Percentiles rank a stretch among this genome's conserved stretches.
Evolutionary conservation across 306 rosid genomes (phyloP).

Genomic region (Trichosanthes cucumerina): DNA sequence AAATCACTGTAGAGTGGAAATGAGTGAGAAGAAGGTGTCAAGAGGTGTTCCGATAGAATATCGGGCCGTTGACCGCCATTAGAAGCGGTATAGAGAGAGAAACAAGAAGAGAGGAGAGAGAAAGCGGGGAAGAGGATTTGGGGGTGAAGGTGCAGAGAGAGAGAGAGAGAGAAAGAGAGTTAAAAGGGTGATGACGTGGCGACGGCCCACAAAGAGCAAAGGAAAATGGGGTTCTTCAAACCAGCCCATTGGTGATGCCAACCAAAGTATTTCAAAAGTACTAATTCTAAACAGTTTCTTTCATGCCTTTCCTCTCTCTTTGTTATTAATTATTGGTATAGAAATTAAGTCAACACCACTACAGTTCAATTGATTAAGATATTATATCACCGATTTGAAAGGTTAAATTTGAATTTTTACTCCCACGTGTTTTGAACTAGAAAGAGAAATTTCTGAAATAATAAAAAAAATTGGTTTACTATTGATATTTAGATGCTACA

Average conservation of each 20-base stretch:
- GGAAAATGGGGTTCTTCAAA: not conserved
- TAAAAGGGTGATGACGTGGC: slow-evolving; percentile 4
- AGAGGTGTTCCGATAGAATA: slow-evolving; percentile 1
- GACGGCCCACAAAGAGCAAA: not conserved
- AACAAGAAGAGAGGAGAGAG: not conserved
- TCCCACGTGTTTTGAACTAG: too few relatives aligned
- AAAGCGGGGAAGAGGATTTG: not conserved
- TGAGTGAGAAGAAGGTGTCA: not conserved
- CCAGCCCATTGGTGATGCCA: slow-evolving; percentile 10
- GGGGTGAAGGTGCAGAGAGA: not conserved
- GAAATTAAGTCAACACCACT: too few relatives aligned
- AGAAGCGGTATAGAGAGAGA: slow-evolving; percentile 8
- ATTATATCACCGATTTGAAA: too few relatives aligned
- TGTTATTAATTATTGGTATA: too few relatives aligned
- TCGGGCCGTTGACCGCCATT: slow-evolving; percentile 49
- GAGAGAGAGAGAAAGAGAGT: not conserved
- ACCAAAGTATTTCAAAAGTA: not conserved
- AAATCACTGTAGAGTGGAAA: not conserved
- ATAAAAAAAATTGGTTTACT: too few relatives aligned
- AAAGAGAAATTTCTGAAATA: too few relatives aligned
- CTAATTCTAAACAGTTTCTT: not conserved
- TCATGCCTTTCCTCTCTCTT: not conserved
- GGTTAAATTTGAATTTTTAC: too few relatives aligned
- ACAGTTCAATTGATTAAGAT: too few relatives aligned
- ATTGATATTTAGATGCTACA: too few relatives aligned